Percentiles rank a stretch among this genome's conserved stretches.
Evolutionary conservation across 2,329 filamentous ascomycete genomes (phyloP).

Genomic region (Cercospora berteroae): DNA sequence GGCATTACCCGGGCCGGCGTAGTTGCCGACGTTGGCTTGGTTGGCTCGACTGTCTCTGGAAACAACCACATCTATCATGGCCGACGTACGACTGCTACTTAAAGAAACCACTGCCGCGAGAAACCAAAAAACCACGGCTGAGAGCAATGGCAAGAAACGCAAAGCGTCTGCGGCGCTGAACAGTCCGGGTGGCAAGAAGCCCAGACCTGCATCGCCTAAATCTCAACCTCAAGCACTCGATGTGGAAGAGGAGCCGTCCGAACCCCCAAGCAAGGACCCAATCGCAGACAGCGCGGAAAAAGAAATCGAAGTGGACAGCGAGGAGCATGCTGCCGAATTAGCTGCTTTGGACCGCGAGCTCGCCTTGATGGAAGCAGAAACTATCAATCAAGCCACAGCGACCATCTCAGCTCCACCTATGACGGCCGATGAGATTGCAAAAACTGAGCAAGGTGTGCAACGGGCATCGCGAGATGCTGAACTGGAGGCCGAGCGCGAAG

Average conservation of each 20-base stretch:
- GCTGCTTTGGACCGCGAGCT: constrained; percentile 84
- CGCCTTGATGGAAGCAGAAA: constrained; percentile 42
- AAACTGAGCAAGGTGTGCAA: constrained; percentile 47
- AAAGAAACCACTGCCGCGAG: constrained; percentile 74
- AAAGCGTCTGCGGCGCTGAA: constrained; percentile 42
- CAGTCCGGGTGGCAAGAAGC: constrained; percentile 27
- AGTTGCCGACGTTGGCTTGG: background rate
- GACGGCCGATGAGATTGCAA: constrained; percentile 48
- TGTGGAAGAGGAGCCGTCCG: constrained; percentile 9
- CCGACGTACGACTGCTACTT: constrained; percentile 76
- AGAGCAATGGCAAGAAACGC: constrained; percentile 49
- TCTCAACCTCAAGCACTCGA: background rate
- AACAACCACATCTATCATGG: constrained; percentile 51
- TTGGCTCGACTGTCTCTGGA: background rate
- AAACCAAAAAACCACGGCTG: constrained; percentile 31
- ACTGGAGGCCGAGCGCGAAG: constrained; percentile 50
- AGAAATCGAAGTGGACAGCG: constrained; percentile 20
- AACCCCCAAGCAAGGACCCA: constrained; percentile 33
- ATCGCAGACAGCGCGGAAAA: background rate
- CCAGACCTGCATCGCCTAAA: constrained; percentile 17
- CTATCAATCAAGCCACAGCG: constrained; percentile 21
- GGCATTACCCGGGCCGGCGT: background rate
- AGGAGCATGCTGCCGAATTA: constrained; percentile 41
- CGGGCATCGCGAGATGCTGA: constrained; percentile 45
- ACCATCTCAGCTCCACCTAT: constrained; percentile 49